Conservation (phyloP, 345 rosid species). For the Bretschneidera sinensis region DNA sequence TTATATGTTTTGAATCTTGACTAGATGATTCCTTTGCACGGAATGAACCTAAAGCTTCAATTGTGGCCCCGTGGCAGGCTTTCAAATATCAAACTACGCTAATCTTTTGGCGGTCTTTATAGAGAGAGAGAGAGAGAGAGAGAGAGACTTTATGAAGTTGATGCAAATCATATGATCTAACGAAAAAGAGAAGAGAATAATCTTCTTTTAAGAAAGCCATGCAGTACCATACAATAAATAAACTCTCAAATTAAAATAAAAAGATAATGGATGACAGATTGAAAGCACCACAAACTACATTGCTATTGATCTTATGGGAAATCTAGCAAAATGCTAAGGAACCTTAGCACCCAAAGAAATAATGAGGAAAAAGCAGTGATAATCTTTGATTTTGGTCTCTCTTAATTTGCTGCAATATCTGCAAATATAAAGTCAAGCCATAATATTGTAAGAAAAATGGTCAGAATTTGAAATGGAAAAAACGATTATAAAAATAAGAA, state of each 20-base stretch:
- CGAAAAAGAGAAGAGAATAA: conserved; percentile 37
- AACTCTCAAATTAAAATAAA: conserved; percentile 27
- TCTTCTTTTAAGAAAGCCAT: conserved; percentile 76
- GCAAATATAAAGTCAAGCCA: too few relatives aligned
- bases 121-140: neutral
- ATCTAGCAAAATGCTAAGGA: conserved; percentile 30
- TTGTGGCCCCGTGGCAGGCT: neutral
- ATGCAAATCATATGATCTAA: conserved; percentile 35
- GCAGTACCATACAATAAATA: conserved; percentile 43
- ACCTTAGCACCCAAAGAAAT: neutral
- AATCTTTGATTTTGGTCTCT: neutral
- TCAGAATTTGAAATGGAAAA: neutral
- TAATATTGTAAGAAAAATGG: neutral
- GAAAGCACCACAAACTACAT: conserved; percentile 31
- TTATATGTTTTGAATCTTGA: conserved; percentile 8
- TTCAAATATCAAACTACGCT: too few relatives aligned
- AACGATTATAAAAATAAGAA: neutral
- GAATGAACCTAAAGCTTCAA: conserved; percentile 7
- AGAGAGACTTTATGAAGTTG: conserved; percentile 3
- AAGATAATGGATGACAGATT: conserved; percentile 32
- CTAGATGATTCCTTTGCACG: conserved; percentile 5
- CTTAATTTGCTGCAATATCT: too few relatives aligned
- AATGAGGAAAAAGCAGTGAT: too few relatives aligned
- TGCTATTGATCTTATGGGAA: conserved; percentile 22
- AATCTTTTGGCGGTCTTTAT: too few relatives aligned